Conservation (phyloP, 345 rosid species). For the Acer yangbiense region DNA sequence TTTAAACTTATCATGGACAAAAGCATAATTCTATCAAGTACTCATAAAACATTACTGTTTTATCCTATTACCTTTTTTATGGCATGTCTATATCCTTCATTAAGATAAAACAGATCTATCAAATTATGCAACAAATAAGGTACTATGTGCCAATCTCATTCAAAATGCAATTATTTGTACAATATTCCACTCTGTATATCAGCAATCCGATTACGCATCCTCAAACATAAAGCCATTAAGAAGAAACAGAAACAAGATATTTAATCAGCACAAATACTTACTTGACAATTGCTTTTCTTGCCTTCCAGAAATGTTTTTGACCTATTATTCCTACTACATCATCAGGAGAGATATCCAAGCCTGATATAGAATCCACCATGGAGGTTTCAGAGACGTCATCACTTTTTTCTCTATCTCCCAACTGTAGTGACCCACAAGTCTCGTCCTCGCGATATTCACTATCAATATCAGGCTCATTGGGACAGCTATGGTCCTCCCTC, state of each 20-base stretch:
- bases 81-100: not conserved
- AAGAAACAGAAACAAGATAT: not conserved
- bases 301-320: constrained; percentile 91
- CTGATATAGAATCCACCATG: constrained; percentile 63
- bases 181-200: not conserved
- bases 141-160: not conserved
- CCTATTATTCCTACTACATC: constrained; percentile 88
- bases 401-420: constrained; percentile 50
- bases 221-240: constrained; percentile 3
- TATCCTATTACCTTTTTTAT: not conserved
- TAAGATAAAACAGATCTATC: not conserved
- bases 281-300: constrained; percentile 85
- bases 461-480: constrained; percentile 37
- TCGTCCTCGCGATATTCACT: constrained; percentile 32
- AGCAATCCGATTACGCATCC: not conserved
- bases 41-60: not conserved
- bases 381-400: constrained; percentile 65
- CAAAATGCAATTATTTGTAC: not conserved
- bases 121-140: not conserved
- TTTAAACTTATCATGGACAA: not conserved
- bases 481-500: constrained; percentile 35
- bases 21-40: not conserved
- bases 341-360: constrained; percentile 70
- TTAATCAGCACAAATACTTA: constrained; percentile 42
- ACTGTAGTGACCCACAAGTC: constrained; percentile 29